Percentiles rank a stretch among this genome's conserved stretches.
phyloP scores from a whole-genome alignment of 495 filamentous ascomycete species.

The Echria macrotheca region DNA sequence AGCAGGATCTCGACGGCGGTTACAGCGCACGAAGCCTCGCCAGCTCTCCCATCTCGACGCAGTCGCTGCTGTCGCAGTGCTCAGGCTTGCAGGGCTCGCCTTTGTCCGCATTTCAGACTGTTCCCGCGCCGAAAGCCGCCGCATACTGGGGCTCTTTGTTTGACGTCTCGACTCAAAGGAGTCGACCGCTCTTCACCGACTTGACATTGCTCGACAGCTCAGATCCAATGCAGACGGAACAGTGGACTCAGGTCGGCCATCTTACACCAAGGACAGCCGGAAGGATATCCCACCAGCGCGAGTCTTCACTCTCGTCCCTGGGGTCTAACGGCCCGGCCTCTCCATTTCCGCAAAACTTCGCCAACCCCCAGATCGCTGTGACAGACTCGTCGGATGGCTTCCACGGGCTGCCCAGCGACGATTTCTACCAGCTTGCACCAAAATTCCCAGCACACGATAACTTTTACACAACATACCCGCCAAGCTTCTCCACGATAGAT shows the following conservation, averaged over 20 bases:
- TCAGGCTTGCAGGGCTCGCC: constrained; percentile 22
- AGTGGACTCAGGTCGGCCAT: constrained; percentile 34
- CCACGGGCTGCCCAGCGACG: constrained; percentile 28
- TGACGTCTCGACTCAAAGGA: constrained; percentile 22
- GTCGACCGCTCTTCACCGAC: constrained; percentile 21
- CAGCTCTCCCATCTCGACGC: constrained; percentile 29
- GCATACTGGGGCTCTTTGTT: constrained; percentile 28
- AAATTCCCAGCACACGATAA: constrained; percentile 25
- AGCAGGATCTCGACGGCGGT: constrained; percentile 21
- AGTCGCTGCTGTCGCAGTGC: constrained; percentile 26
- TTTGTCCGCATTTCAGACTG: constrained; percentile 39
- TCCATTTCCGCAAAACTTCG: constrained; percentile 46
- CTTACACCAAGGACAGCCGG: constrained; percentile 36
- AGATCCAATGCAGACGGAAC: constrained; percentile 41
- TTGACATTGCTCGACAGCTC: constrained; percentile 22
- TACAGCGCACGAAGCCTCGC: constrained; percentile 20
- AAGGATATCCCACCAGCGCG: constrained; percentile 44
- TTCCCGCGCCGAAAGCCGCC: constrained; percentile 25
- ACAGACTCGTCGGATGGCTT: constrained; percentile 37
- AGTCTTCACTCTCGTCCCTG: constrained; percentile 50
- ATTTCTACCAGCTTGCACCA: constrained; percentile 40
- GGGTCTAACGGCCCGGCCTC: constrained; percentile 51
- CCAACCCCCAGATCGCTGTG: constrained; percentile 49
- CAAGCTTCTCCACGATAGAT: too few species aligned
- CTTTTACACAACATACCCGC: constrained; percentile 32